Evolutionary conservation across 495 filamentous ascomycete species (phyloP).

Genomic region (Neurospora tetrasperma): DNA sequence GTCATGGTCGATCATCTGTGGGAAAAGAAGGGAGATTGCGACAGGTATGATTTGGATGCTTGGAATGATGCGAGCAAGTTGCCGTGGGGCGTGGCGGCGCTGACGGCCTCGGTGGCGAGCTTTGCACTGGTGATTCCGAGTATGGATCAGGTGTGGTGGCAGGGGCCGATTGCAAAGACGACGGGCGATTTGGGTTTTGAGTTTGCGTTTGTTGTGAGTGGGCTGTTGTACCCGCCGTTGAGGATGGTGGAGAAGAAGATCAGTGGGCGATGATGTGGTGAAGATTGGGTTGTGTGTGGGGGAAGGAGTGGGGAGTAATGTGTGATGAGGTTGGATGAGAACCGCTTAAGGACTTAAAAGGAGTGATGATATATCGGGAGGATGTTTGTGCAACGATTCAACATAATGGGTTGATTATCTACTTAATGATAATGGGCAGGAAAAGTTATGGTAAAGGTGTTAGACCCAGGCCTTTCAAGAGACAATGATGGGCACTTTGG

Average conservation of each 20-base stretch:
- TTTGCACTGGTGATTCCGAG: conserved; percentile 41
- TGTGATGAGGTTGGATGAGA: background rate
- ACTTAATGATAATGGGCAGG: background rate
- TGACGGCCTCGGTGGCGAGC: conserved; percentile 26
- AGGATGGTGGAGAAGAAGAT: conserved; percentile 30
- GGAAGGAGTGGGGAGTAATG: background rate
- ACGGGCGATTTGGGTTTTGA: conserved; percentile 53
- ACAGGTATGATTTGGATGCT: conserved; percentile 32
- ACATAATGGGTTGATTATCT: background rate
- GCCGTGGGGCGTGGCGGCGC: conserved; percentile 39
- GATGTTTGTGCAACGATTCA: background rate
- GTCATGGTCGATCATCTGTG: conserved; percentile 39
- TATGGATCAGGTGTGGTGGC: conserved; percentile 48
- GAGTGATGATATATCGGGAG: background rate
- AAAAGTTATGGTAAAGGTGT: background rate
- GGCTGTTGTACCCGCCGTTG: conserved; percentile 37
- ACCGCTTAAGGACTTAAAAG: background rate
- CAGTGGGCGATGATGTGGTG: conserved; percentile 8
- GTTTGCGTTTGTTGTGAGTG: conserved; percentile 40
- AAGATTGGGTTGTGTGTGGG: background rate
- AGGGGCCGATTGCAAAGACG: conserved; percentile 41
- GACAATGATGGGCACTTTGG: background rate
- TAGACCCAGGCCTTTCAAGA: background rate
- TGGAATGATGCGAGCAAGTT: conserved; percentile 38
- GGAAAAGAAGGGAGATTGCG: conserved; percentile 28